Evolutionary conservation across 1,139 yeast genomes (phyloP), one percentile per base, ranked within the genome.

Genomic region (Taphrina betulina): DNA sequence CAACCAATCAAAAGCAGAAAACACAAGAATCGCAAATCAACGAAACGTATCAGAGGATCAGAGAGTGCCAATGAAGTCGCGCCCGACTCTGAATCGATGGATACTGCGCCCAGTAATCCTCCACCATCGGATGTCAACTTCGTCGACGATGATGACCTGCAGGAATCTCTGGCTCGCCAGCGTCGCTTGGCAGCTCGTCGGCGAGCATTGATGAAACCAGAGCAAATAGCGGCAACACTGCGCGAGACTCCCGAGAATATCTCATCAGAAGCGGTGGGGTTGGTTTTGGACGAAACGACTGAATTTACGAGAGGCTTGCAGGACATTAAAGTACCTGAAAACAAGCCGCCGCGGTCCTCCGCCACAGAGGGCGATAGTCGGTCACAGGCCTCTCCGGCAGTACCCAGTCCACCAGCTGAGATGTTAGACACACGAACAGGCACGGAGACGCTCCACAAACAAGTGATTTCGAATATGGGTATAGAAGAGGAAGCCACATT

Each of bases 281-380:
- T 78, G 29, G 72, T 78, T 0, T 71, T 81, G 44, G 83, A 83
- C 66, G 85, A 81, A 56, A 81, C 80, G 2, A 67, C 73, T 2
- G 84, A 80, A 33, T 83, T 85, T 66, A 71, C 85, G 59, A 51
- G 51, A 28, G 52, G 46, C 28, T 66, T 42, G 51, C 62, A n/a
- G 63, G 58, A 63, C n/a, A 52, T 58, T 17, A 58, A 51, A 2
- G 53, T 60, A 3, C 59, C 51, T 14, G 57, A 45, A 10, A 10
- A 3, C 23, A 7, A 10, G 37, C 36, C 3, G 35, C 20, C 5
- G 28, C 14, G n/a, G 14, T n/a, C 8, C 14, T 7, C 10, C 12
- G 12, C 12, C 10, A 26, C 7, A 7, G 31, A 26, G 10, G 31
- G 10, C 7, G 31, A 7, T 7, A 7, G 10, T 26, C 10, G 7